Evolutionary conservation across 148 eudicot genomes (phyloP).

Genomic region (Rhododendron mucronatum): DNA sequence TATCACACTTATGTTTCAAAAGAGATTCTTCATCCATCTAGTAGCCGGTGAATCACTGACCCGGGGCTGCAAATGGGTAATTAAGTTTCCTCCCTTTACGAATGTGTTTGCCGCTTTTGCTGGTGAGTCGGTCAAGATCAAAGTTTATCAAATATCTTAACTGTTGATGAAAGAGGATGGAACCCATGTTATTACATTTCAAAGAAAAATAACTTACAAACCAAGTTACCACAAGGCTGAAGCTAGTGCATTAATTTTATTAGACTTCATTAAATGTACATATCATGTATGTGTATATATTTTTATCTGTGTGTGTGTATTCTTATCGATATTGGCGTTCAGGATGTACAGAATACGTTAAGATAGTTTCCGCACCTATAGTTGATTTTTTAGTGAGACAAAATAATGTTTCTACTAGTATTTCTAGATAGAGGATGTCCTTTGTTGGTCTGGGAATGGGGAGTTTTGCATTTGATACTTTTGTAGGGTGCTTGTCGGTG

Average conservation of each 20-base stretch:
- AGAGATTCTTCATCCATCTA: background rate
- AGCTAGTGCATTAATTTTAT: background rate
- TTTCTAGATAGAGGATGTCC: background rate
- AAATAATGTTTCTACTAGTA: too few species aligned
- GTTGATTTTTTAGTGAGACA: background rate
- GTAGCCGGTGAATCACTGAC: background rate
- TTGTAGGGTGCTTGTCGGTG: background rate
- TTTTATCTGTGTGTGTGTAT: background rate
- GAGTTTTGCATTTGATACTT: background rate
- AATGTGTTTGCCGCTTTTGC: background rate
- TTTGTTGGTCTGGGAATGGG: background rate
- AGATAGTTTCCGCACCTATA: too few species aligned
- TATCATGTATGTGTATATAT: background rate
- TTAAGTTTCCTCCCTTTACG: background rate
- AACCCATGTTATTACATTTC: background rate
- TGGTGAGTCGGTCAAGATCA: background rate
- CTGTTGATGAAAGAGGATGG: slow-evolving; percentile 3
- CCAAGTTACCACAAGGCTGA: background rate
- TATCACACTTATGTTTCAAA: background rate
- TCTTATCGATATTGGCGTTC: background rate
- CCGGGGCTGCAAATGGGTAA: background rate
- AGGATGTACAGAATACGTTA: background rate
- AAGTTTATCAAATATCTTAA: background rate
- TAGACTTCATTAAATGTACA: background rate
- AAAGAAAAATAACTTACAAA: background rate